Evolutionary conservation across 306 rosid species (phyloP), one percentile per base, ranked within the genome.

Genomic region (Vigna unguiculata): DNA sequence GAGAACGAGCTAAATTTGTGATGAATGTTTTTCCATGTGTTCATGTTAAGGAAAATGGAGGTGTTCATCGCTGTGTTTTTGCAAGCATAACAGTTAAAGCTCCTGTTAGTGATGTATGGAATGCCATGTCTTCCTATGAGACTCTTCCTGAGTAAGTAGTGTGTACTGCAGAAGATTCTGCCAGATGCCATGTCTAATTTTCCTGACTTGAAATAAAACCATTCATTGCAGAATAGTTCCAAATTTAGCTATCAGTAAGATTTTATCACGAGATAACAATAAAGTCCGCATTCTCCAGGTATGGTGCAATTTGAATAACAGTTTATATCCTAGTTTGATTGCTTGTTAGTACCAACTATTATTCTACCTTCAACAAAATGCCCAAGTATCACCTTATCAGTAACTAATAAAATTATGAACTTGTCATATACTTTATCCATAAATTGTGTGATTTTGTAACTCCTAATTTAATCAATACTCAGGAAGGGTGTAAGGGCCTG

Each of bases 221-320:
- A 60, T 71, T 63, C 81, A 65, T 73, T 85, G 82, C 94, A 95
- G 98, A 76, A 80, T 95, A 78, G 98, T 95, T 77, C 98, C 98
- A 69, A 90, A 95, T 83, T 86, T 95, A 77, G 98, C 98, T 65
- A 95, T 95, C 79, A 90, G 98, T 75, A 90, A 83, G 87, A 83
- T 95, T 82, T 79, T 95, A 74, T 92, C 93, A 24, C 90, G 97
- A 58, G 98, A 95, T 77, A 95, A 90, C 89, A 90, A 90, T 81
- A 95, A 90, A 85, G 98, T 95, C 76, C 96, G 97, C 79, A 90
- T 95, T 84, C 89, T 95, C 80, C 98, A 95, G 98, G 98, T 95
- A 83, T 54, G 73, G 19, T 28, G 20, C 67, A 59, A 49, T 59
- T 71, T 58, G 36, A 75, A 60, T 30, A 32, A 48, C 52, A 76